Conservation (phyloP, 2,329 filamentous ascomycete species). For the Beauveria medogensis region DNA sequence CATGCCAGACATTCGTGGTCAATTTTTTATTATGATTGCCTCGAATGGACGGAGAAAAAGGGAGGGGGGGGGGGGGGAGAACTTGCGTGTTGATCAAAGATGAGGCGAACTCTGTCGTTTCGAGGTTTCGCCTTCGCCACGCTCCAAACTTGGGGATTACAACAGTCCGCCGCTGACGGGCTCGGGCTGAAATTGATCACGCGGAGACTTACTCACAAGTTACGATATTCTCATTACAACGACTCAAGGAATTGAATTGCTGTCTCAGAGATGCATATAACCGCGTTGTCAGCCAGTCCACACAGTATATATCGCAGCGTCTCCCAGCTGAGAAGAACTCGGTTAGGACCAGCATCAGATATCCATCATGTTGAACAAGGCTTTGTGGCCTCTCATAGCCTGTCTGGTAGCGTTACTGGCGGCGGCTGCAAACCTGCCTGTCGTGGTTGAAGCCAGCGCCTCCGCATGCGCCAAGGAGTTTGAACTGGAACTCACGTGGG, state of each 20-base stretch:
- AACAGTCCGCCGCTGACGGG: neutral
- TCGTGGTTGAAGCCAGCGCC: neutral
- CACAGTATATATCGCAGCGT: neutral
- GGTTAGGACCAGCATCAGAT: neutral
- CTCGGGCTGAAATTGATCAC: neutral
- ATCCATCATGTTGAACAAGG: neutral
- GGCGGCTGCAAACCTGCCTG: neutral
- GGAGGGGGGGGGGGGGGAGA: no score
- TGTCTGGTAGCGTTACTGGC: neutral
- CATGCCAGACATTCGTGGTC: neutral
- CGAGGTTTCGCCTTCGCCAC: neutral
- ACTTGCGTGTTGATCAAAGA: neutral
- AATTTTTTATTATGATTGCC: neutral
- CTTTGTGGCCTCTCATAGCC: neutral
- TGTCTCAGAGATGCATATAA: neutral
- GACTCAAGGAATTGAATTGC: neutral
- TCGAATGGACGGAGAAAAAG: neutral
- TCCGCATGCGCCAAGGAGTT: constrained; percentile 15
- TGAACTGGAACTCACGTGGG: constrained; percentile 28
- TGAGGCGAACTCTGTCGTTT: neutral
- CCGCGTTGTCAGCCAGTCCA: neutral
- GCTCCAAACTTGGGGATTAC: neutral
- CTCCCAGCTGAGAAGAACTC: neutral
- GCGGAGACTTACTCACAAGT: neutral
- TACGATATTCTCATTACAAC: neutral